Evolutionary conservation across 169 alveolate genomes (phyloP), one percentile per base, ranked within the genome.

Genomic region (Plasmodium blacklocki): DNA sequence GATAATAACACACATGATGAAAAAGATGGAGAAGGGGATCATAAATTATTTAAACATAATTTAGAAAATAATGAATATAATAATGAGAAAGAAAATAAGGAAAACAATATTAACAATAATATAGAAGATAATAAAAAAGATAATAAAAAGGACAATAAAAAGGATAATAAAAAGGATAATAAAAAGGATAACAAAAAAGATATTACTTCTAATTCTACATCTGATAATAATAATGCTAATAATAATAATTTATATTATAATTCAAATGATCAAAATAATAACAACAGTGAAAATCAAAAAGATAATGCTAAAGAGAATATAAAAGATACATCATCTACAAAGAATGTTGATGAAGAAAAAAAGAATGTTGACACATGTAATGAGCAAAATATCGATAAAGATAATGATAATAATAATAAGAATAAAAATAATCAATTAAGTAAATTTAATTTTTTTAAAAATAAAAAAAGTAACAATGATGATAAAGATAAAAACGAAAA

Each of bases 1-100:
- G 6, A n/a, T 56, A 32, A 32, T 32, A 32, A 32, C 45, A 32
- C 45, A 0, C 15, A 15, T 15, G 60, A 78, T 23, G 43, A 29
- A 11, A 78, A 78, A 23, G 47, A 64, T 45, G 32, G 56, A 3
- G 67, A 23, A 15, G 78, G 21, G 58, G 89, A 83, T 15, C 89
- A 75, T 45, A 49, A 62, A 49, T 74, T 50, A 15, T 29, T 23
- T 15, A 75, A 87, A 59, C 76, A 66, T 45, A 58, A 14, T 3
- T 54, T 43, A 56, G 56, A 66, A 3, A 85, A 86, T 14, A 19
- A 75, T 67, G 29, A 29, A 43, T 18, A 21, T 39, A n/a, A 15
- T 43, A 67, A 67, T 67, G 23, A 26, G 47, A 70, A 8, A 15
- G 2, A 21, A 73, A 73, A 29, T 56, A 29, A n/a, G n/a, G n/a